Evolutionary conservation across 2,329 filamentous ascomycete species (phyloP).

Genomic region (Talaromyces sp.): DNA sequence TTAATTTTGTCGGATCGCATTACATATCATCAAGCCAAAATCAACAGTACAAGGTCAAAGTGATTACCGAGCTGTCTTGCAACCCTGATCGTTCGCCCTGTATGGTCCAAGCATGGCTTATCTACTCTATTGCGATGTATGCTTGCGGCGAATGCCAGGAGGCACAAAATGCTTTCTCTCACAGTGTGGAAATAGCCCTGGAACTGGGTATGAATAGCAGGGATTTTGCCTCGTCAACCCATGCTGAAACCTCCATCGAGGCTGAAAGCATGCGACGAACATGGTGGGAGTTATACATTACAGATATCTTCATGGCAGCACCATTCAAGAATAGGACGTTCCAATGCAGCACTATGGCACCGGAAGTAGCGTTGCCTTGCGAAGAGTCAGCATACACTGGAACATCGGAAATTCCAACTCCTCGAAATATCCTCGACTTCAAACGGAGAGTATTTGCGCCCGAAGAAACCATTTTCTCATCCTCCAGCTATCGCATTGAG

Average conservation of each 20-base stretch:
- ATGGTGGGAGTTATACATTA: conserved; percentile 81
- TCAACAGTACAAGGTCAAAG: conserved; percentile 30
- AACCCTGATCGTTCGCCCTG: conserved; percentile 30
- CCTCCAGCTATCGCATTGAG: conserved; percentile 80
- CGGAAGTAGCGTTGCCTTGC: conserved; percentile 73
- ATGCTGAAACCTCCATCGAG: conserved; percentile 58
- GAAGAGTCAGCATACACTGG: conserved; percentile 65
- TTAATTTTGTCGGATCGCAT: conserved; percentile 57
- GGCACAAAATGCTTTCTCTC: conserved; percentile 52
- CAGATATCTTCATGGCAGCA: conserved; percentile 79
- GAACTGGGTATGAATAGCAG: conserved; percentile 73
- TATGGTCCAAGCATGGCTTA: conserved; percentile 42
- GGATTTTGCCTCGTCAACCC: conserved; percentile 53
- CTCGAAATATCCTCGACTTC: conserved; percentile 57
- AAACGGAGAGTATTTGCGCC: conserved; percentile 67
- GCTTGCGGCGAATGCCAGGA: conserved; percentile 38
- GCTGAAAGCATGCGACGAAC: conserved; percentile 84
- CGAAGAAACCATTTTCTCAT: conserved; percentile 73
- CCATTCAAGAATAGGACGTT: conserved; percentile 52
- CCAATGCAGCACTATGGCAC: conserved; percentile 70
- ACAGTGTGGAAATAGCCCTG: conserved; percentile 70
- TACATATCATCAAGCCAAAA: conserved; percentile 43
- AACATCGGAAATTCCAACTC: conserved; percentile 58
- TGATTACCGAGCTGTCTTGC: conserved; percentile 27
- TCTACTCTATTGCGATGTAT: conserved; percentile 40